phyloP scores from a whole-genome alignment of 805 yeast species.

The Cyberlindnera mrakii region DNA sequence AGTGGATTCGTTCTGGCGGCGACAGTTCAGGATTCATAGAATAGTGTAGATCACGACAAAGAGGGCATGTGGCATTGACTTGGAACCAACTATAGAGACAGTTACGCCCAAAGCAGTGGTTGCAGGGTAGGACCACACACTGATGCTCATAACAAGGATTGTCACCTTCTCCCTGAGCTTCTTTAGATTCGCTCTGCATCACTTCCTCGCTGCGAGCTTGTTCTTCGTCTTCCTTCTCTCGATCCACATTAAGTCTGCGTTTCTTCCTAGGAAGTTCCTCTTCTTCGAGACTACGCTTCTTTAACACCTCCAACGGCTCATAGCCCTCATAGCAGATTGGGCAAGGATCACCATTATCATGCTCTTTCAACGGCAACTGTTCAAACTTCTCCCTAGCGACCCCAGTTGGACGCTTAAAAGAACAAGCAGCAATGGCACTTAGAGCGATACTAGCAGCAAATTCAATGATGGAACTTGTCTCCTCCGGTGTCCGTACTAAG shows the following conservation, averaged over 20 bases:
- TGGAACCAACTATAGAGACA: constrained; percentile 84
- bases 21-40: constrained; percentile 4
- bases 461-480: constrained; percentile 51
- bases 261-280: constrained; percentile 19
- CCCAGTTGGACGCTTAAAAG: constrained; percentile 34
- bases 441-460: constrained; percentile 68
- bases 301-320: constrained; percentile 1
- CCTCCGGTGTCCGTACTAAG: constrained; percentile 48
- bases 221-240: constrained; percentile 3
- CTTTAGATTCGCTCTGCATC: background rate
- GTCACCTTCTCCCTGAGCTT: background rate
- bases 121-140: constrained; percentile 76
- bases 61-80: constrained; percentile 72
- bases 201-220: background rate
- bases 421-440: constrained; percentile 48
- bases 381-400: constrained; percentile 48
- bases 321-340: constrained; percentile 61
- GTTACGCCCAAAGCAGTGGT: constrained; percentile 79
- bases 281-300: background rate
- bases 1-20: constrained; percentile 18
- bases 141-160: constrained; percentile 37
- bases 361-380: constrained; percentile 35
- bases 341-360: constrained; percentile 36
- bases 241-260: constrained; percentile 7
- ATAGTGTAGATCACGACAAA: constrained; percentile 56